phyloP scores from a whole-genome alignment of 805 yeast genomes.

The Monosporozyma aerobia region DNA sequence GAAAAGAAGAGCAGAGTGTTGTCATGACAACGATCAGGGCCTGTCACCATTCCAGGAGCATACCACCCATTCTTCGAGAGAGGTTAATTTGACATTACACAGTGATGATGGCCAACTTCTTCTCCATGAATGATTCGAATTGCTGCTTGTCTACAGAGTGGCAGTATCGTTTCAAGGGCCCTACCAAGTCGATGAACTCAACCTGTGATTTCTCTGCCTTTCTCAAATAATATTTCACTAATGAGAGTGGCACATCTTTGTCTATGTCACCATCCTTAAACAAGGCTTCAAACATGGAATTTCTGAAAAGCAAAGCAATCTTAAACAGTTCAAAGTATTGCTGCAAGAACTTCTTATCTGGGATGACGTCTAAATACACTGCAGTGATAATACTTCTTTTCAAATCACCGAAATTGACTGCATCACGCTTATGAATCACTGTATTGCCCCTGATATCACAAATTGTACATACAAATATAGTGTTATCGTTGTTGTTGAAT shows the following conservation, averaged over 20 bases:
- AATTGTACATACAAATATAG: slow-evolving; percentile 44
- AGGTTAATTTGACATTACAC: not conserved
- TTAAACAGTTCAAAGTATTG: slow-evolving; percentile 11
- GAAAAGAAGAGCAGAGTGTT: not conserved
- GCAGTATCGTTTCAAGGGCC: slow-evolving; percentile 10
- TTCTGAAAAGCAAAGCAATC: slow-evolving; percentile 10
- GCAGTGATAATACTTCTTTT: slow-evolving; percentile 12
- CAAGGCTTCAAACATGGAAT: slow-evolving; percentile 4
- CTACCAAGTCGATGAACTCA: slow-evolving; percentile 7
- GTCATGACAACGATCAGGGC: not conserved
- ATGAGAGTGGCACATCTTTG: slow-evolving; percentile 17
- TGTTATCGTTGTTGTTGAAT: slow-evolving; percentile 27
- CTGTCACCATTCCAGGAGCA: not conserved
- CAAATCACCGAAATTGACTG: slow-evolving; percentile 13
- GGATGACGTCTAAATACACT: slow-evolving; percentile 14
- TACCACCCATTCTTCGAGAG: too few species aligned
- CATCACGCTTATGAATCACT: not conserved
- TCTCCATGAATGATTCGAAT: not conserved
- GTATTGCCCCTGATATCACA: slow-evolving; percentile 33
- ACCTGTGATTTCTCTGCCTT: slow-evolving; percentile 39
- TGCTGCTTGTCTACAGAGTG: slow-evolving; percentile 5
- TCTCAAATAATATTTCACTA: slow-evolving; percentile 36
- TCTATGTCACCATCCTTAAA: slow-evolving; percentile 14
- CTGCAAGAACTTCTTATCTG: slow-evolving; percentile 11
- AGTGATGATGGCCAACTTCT: slow-evolving; percentile 5